Evolutionary conservation across 1,284 basidiomycete genomes (phyloP).

Genomic region (Fomitopsis palustris): DNA sequence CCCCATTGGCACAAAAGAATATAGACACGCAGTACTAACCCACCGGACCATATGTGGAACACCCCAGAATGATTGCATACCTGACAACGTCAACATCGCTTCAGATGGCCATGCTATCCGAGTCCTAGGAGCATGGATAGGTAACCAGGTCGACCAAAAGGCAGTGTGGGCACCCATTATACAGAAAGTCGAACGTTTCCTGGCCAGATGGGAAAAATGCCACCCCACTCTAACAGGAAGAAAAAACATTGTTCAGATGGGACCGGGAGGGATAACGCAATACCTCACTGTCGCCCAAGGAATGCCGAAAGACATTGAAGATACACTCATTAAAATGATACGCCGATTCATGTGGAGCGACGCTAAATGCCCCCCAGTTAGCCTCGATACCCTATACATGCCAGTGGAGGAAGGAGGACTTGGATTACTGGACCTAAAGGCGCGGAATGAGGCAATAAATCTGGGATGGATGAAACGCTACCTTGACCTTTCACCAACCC

Average conservation of each 20-base stretch:
- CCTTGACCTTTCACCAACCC: neutral
- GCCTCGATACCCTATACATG: neutral
- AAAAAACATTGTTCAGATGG: conserved; percentile 18
- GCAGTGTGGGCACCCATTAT: conserved; percentile 20
- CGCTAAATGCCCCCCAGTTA: neutral
- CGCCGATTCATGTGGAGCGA: neutral
- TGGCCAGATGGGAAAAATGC: conserved; percentile 17
- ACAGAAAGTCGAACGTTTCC: conserved; percentile 8
- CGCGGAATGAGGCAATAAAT: neutral
- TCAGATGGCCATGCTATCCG: conserved; percentile 21
- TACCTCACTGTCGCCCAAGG: conserved; percentile 6
- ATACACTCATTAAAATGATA: neutral
- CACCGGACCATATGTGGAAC: too few species aligned
- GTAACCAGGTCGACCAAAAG: neutral
- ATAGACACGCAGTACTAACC: neutral
- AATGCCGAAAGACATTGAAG: conserved; percentile 17
- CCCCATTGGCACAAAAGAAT: conserved; percentile 1
- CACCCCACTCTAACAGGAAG: conserved; percentile 17
- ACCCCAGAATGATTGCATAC: neutral
- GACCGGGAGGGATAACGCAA: conserved; percentile 19
- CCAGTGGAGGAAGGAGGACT: neutral
- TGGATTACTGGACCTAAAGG: neutral
- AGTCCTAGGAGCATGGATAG: conserved; percentile 21
- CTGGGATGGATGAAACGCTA: neutral
- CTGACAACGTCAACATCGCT: conserved; percentile 11